These are phyloP conservation scores for Pelargonium hybrid DNA, from an alignment of 441 rosid genomes.

Conservation along the genomic window DNA sequence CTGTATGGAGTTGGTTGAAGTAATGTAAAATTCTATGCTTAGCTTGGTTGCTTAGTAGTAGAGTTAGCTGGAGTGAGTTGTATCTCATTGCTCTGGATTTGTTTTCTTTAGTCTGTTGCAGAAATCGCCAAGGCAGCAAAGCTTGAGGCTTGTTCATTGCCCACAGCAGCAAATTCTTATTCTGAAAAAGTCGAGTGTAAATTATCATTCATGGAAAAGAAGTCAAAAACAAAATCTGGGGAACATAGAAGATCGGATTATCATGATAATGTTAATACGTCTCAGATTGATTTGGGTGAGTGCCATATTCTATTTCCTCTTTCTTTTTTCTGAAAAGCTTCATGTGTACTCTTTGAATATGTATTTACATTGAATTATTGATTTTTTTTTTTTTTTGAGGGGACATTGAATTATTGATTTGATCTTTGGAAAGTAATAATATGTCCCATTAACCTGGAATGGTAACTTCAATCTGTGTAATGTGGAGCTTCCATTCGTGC, in stretches of 20 bases:
- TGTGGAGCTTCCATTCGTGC: background rate
- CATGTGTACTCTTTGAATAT: background rate
- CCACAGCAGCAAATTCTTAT: constrained; percentile 39
- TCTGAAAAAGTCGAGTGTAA: constrained; percentile 35
- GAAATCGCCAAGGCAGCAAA: constrained; percentile 69
- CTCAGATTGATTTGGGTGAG: constrained; percentile 25
- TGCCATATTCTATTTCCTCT: background rate
- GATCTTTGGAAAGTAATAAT: background rate
- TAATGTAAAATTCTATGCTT: background rate
- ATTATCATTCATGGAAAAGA: constrained; percentile 29
- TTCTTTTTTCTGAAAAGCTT: background rate
- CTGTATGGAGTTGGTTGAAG: background rate
- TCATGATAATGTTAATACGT: constrained; percentile 15
- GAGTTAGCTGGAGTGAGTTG: background rate
- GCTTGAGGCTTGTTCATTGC: constrained; percentile 56
- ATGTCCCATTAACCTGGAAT: background rate
- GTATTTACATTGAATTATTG: background rate
- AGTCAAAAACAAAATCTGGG: constrained; percentile 16
- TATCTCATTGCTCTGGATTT: constrained; percentile 4
- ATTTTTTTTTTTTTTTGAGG: no score
- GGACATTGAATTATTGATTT: no score
- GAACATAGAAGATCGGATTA: constrained; percentile 23
- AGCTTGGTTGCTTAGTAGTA: background rate
- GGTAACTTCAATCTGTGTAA: background rate
- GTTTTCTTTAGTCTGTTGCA: constrained; percentile 52